Conservation (phyloP, 2,329 filamentous ascomycete species). For the Rosellinia necatrix region DNA sequence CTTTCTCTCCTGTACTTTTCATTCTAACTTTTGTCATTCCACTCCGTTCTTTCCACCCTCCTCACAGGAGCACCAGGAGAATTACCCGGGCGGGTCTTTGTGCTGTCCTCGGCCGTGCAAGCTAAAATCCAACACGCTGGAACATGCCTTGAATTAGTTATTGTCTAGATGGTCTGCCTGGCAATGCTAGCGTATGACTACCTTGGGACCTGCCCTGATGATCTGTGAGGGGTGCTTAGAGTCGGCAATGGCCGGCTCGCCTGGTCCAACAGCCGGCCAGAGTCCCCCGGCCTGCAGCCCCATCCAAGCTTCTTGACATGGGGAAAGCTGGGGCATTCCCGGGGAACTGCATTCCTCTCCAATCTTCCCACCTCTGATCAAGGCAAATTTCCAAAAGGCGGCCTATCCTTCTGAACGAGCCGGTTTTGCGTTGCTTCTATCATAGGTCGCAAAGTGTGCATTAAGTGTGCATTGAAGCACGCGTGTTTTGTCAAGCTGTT, state of each 20-base stretch:
- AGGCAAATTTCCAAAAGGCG: too few species aligned
- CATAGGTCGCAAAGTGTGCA: background rate
- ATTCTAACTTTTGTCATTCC: background rate
- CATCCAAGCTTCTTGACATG: too few species aligned
- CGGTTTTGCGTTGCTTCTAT: background rate
- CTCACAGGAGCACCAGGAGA: background rate
- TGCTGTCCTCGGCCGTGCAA: slow-evolving; percentile 14
- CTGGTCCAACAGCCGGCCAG: slow-evolving; percentile 8
- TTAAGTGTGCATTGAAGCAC: background rate
- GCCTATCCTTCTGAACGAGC: background rate
- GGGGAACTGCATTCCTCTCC: slow-evolving; percentile 3
- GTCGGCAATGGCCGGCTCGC: slow-evolving; percentile 35
- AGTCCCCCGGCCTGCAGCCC: slow-evolving; percentile 31
- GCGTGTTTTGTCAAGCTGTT: background rate
- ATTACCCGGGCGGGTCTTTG: too few species aligned
- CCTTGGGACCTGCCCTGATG: background rate
- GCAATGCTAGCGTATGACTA: background rate
- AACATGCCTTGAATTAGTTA: slow-evolving; percentile 4
- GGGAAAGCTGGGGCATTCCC: slow-evolving; percentile 1
- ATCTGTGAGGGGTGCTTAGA: slow-evolving; percentile 23
- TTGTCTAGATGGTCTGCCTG: background rate
- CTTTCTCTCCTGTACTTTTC: background rate
- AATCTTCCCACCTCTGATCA: background rate
- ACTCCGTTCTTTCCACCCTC: background rate
- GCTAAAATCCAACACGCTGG: slow-evolving; percentile 1